Conservation (phyloP, 2,329 filamentous ascomycete species). For the Pseudocercospora macadamiae region DNA sequence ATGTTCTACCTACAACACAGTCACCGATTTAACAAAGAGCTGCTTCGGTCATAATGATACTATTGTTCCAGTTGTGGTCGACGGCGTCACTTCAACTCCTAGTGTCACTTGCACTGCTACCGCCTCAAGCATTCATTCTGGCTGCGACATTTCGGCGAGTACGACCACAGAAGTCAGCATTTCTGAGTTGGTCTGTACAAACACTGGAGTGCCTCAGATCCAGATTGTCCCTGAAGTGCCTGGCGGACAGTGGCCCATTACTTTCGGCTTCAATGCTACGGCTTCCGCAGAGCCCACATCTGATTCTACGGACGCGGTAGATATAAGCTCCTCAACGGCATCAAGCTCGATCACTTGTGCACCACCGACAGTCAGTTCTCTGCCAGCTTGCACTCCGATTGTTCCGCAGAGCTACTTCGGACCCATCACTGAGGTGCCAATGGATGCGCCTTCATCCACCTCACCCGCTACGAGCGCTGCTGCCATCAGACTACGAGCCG, state of each 20-base stretch:
- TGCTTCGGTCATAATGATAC: constrained; percentile 14
- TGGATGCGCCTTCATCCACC: background rate
- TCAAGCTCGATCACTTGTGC: constrained; percentile 1
- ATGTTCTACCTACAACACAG: constrained; percentile 14
- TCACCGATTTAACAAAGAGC: constrained; percentile 12
- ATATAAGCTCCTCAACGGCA: background rate
- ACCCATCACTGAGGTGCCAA: background rate
- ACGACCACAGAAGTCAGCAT: constrained; percentile 10
- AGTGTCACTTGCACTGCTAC: constrained; percentile 19
- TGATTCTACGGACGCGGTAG: no score
- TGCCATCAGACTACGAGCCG: background rate
- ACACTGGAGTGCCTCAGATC: background rate
- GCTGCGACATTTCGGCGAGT: constrained; percentile 22
- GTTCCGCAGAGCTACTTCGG: background rate
- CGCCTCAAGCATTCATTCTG: constrained; percentile 12
- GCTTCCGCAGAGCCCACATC: background rate
- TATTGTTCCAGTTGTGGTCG: background rate
- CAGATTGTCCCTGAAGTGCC: background rate
- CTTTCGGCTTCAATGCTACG: background rate
- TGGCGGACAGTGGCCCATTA: background rate
- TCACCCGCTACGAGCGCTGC: background rate
- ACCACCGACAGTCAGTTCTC: background rate
- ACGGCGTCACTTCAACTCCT: constrained; percentile 3
- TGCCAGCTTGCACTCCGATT: background rate
- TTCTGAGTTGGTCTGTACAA: constrained; percentile 1